Conservation (phyloP, 2,329 filamentous ascomycete genomes). For the Pyrenochaeta sp. region DNA sequence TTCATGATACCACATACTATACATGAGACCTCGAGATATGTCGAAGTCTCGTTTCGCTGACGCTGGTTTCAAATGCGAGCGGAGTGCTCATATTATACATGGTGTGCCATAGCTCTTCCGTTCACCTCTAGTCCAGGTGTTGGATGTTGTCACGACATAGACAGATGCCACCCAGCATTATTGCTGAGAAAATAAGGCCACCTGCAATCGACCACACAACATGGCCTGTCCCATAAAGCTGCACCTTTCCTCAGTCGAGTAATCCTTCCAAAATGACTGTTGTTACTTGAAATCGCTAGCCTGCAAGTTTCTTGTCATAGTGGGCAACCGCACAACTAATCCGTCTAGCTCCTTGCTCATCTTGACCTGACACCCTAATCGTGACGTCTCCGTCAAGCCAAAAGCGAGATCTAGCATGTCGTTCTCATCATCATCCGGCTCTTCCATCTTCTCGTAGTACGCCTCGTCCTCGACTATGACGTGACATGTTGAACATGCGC, state of each 20-base stretch:
- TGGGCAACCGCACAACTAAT: constrained; percentile 81
- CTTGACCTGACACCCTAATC: constrained; percentile 87
- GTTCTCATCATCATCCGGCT: constrained; percentile 59
- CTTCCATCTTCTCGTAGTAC: constrained; percentile 76
- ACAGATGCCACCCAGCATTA: not conserved
- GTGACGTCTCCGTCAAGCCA: constrained; percentile 83
- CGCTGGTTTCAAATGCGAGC: constrained; percentile 19
- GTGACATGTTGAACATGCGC: constrained; percentile 92
- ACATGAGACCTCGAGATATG: constrained; percentile 11
- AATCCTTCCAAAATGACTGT: not conserved
- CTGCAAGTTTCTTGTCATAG: constrained; percentile 95
- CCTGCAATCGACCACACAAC: not conserved
- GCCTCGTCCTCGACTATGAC: constrained; percentile 80
- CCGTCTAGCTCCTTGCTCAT: constrained; percentile 94
- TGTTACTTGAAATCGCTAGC: constrained; percentile 79
- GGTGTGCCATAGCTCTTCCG: not conserved
- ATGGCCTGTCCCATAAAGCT: not conserved
- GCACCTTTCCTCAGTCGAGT: not conserved
- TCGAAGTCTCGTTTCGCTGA: constrained; percentile 2
- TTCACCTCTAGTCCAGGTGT: not conserved
- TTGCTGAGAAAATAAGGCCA: not conserved
- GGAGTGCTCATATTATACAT: constrained; percentile 25
- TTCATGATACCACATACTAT: constrained; percentile 25
- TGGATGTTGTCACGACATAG: not conserved
- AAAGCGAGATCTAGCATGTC: constrained; percentile 80